Base-by-base conservation (phyloP, 2,329 filamentous ascomycete genomes). In the Exophiala dermatitidis region DNA sequence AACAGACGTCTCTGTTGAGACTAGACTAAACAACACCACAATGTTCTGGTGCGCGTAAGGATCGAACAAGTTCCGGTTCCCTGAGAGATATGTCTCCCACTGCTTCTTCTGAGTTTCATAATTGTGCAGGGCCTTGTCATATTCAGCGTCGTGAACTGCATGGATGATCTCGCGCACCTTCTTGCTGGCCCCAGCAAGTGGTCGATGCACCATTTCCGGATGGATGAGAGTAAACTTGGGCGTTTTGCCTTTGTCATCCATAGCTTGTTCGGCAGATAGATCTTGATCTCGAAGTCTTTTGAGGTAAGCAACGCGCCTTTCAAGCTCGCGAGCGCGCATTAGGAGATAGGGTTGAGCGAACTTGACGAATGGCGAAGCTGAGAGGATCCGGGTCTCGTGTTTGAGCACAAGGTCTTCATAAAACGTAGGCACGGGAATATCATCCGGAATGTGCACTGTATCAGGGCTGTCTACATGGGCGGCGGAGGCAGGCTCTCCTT, bases 11-110 rank as follows among this genome's bases (percentile, higher is more conserved):
- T 86, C 83, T 0, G 90, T 96, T 67, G 91, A 97, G 47, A 96
- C 91, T 28, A 93, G 82, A 10, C 91, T 97, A 70, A 94, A 94
- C 5, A 98, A 74, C 1, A 97, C 88, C 7, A 94, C 89, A 55
- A 98, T 96, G 65, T 93, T 95, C 65, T 98, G 93, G 65, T 98
- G 94, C 0, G 89, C 87, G 66, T 90, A 93, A 0, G 94, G 93
- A 66, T 98, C 90, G 63, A 96, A 98, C 1, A 97, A 77, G 64
- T 94, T 86, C 32, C 86, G 75, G 61, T 93, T 94, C 9, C 88
- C 89, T 47, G 91, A 84, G 26, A 96, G 85, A 64, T 95, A 95
- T 30, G 88, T 88, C 67, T 98, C 93, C 93, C 93, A 98, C 62
- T 96, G 90, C 31, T 88, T 82, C 52, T 90, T 95, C 67, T 97